A percentile compares a stretch with the other conserved stretches of the same genome.
Evolutionary conservation across 352 stramenopile species (phyloP).

Genomic region (Plasmopara viticola): DNA sequence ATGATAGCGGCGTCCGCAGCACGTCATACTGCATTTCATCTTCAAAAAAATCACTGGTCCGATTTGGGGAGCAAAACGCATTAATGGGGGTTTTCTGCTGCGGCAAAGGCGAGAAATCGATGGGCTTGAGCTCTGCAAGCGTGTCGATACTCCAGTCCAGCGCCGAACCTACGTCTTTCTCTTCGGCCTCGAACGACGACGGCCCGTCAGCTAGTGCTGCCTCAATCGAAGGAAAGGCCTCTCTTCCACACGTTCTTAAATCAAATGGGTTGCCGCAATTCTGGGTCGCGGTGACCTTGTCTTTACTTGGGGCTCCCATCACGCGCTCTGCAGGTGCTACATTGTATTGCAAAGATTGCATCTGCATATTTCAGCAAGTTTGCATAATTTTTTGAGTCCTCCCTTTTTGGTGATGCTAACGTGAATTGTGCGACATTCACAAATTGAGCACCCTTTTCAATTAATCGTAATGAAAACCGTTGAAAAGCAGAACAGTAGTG

Average conservation of each 20-base stretch:
- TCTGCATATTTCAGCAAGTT: too few species aligned
- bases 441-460: too few species aligned
- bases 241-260: conserved; percentile 20
- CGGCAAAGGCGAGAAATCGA: conserved; percentile 40
- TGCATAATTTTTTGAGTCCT: too few species aligned
- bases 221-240: conserved; percentile 49
- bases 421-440: too few species aligned
- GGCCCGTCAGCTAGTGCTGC: conserved; percentile 27
- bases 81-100: conserved; percentile 26
- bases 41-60: conserved; percentile 39
- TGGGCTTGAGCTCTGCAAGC: conserved; percentile 52
- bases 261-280: conserved; percentile 41
- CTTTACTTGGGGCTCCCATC: too few species aligned
- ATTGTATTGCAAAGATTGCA: too few species aligned
- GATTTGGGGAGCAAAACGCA: background rate
- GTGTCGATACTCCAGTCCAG: conserved; percentile 68
- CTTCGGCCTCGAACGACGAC: background rate
- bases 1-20: conserved; percentile 31
- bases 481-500: too few species aligned
- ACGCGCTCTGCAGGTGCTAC: too few species aligned
- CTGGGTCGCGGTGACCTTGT: background rate
- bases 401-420: too few species aligned
- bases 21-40: conserved; percentile 42
- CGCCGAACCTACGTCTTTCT: conserved; percentile 9
- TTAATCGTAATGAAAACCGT: too few species aligned